Evolutionary conservation across 2,329 filamentous ascomycete species (phyloP).

Genomic region (Fusarium sp.): DNA sequence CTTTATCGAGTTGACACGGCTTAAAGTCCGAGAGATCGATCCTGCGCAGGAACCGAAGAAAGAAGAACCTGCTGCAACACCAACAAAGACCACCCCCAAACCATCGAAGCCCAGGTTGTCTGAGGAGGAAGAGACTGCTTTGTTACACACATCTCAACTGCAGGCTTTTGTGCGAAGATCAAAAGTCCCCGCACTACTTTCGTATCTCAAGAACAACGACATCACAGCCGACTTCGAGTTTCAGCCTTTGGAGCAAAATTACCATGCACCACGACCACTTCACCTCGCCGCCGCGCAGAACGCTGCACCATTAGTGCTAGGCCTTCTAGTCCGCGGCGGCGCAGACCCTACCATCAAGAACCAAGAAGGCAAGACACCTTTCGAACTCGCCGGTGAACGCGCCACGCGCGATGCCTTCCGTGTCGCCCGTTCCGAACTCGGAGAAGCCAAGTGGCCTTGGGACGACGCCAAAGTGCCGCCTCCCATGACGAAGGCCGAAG

Average conservation of each 20-base stretch:
- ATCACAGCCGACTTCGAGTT: slow-evolving; percentile 80
- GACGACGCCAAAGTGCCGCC: slow-evolving; percentile 77
- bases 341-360: slow-evolving; percentile 80
- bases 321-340: slow-evolving; percentile 77
- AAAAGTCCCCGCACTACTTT: slow-evolving; percentile 86
- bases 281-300: slow-evolving; percentile 89
- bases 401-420: slow-evolving; percentile 91
- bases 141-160: slow-evolving; percentile 88
- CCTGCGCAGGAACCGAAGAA: slow-evolving; percentile 67
- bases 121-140: slow-evolving; percentile 84
- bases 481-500: slow-evolving; percentile 76
- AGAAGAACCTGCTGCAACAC: slow-evolving; percentile 51
- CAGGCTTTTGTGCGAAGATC: slow-evolving; percentile 89
- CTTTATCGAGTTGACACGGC: slow-evolving; percentile 90
- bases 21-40: slow-evolving; percentile 84
- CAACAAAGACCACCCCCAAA: slow-evolving; percentile 57
- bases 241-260: slow-evolving; percentile 74
- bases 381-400: slow-evolving; percentile 87
- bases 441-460: slow-evolving; percentile 83
- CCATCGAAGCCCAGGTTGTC: slow-evolving; percentile 72
- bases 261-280: slow-evolving; percentile 84
- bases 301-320: slow-evolving; percentile 78
- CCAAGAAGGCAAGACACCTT: slow-evolving; percentile 82
- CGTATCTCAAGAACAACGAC: slow-evolving; percentile 82
- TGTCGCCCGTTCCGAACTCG: slow-evolving; percentile 83